A percentile compares a stretch with the other conserved stretches of the same genome.
These are phyloP conservation scores for Pleurotus citrinopileatus DNA, from an alignment of 768 basidiomycete species.

Conservation along the genomic window DNA sequence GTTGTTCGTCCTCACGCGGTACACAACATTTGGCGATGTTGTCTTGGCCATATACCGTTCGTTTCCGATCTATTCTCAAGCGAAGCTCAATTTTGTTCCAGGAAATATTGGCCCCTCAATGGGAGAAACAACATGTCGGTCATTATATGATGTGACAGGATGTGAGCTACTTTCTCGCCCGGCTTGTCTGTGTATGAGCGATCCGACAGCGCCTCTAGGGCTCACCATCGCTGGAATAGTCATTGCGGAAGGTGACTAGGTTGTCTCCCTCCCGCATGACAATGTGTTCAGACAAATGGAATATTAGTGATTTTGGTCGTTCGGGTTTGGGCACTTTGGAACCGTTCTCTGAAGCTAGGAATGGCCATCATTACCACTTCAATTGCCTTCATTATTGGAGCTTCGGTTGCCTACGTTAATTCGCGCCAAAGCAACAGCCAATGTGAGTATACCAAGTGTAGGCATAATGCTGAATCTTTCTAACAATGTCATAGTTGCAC, in stretches of 20 bases:
- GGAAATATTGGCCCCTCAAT: background rate
- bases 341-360: background rate
- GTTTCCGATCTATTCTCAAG: background rate
- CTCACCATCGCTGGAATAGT: background rate
- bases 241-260: background rate
- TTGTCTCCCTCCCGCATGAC: background rate
- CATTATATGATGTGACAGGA: background rate
- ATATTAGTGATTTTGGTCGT: background rate
- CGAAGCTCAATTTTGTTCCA: background rate
- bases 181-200: no score
- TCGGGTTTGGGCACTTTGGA: background rate
- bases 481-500: background rate
- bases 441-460: background rate
- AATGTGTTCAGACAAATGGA: background rate
- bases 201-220: background rate
- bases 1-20: slow-evolving; percentile 7
- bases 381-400: background rate
- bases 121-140: background rate
- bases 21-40: background rate
- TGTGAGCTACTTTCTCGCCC: background rate
- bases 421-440: background rate
- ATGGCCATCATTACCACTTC: background rate
- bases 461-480: background rate
- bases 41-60: slow-evolving; percentile 5
- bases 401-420: background rate